Base-by-base conservation (phyloP, 148 eudicot species). In the Rhododendron molle region DNA sequence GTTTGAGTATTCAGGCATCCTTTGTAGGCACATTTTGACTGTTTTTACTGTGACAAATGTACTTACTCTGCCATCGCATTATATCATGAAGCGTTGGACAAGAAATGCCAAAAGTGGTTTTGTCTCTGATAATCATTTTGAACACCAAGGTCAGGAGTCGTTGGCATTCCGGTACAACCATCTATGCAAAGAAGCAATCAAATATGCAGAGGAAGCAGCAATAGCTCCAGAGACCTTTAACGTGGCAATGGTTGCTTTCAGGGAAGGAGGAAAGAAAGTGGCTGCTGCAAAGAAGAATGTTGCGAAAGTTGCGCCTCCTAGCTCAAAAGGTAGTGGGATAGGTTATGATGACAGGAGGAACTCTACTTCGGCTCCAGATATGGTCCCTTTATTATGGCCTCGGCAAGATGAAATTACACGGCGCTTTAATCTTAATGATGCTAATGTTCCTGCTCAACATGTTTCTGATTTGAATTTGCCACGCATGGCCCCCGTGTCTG, bases 1-100 rank as follows among this genome's bases (percentile, higher is more conserved):
- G 98, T 96, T 95, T 87, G 99, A 96, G 90, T 92, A 94, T 86
- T 93, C 92, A 78, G 99, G 99, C 58, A 91, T 96, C 83, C 95
- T 96, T 21, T 96, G 99, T 86, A 91, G 98, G 81, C 99, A 96
- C 87, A 87, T 96, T 83, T 86, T 96, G 90, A 96, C 99, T 12
- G 98, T 94, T 78, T 96, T 94, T 87, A 93, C 99, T 30, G 99
- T 96, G 49, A 93, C 98, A 81, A 96, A 94, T 87, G 94, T 96
- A 50, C 97, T 96, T 88, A 96, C 97, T 52, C 89, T 96, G 86
- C 99, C 99, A 78, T 84, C 97, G 52, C 98, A 94, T 91, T 96
- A 93, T 90, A 93, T 96, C 83, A 89, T 94, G 89, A 96, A 89
- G 87, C 94, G 98, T 85, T 96, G 99, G 99, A 96, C 97, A 73